Conservation (phyloP, 306 rosid genomes). For the Castanea crenata region DNA sequence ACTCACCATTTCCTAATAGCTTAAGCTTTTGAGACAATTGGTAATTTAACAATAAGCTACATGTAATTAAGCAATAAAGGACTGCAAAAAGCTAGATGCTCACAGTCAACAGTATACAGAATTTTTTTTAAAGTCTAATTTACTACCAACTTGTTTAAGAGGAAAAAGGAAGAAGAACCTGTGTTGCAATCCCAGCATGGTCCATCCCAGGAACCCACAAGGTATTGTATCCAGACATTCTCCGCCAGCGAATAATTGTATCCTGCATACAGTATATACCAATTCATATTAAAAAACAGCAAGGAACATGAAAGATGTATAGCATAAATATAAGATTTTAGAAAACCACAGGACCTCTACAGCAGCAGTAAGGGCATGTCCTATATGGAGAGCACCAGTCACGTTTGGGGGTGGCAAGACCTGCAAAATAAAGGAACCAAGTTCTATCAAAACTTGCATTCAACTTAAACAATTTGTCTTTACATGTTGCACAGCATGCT, state of each 20-base stretch:
- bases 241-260: slow-evolving; percentile 90
- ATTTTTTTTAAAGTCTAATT: neutral
- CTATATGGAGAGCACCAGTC: slow-evolving; percentile 96
- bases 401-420: slow-evolving; percentile 96
- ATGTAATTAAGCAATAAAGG: neutral
- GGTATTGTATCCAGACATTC: slow-evolving; percentile 90
- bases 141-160: neutral
- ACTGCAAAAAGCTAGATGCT: neutral
- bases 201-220: slow-evolving; percentile 99
- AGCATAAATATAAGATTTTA: slow-evolving; percentile 10
- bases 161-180: slow-evolving; percentile 46
- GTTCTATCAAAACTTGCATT: neutral
- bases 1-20: too few relatives aligned
- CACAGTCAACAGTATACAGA: neutral
- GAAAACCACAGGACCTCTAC: slow-evolving; percentile 54
- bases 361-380: slow-evolving; percentile 96
- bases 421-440: slow-evolving; percentile 39
- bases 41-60: neutral
- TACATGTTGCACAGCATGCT: neutral
- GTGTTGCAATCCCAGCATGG: slow-evolving; percentile 99
- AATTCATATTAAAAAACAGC: slow-evolving; percentile 1
- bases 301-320: slow-evolving; percentile 1
- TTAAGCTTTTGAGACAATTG: too few relatives aligned
- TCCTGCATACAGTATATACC: slow-evolving; percentile 55
- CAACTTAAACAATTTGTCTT: neutral